Conservation (phyloP, 306 rosid genomes). For the Pyrus pyrifolia region DNA sequence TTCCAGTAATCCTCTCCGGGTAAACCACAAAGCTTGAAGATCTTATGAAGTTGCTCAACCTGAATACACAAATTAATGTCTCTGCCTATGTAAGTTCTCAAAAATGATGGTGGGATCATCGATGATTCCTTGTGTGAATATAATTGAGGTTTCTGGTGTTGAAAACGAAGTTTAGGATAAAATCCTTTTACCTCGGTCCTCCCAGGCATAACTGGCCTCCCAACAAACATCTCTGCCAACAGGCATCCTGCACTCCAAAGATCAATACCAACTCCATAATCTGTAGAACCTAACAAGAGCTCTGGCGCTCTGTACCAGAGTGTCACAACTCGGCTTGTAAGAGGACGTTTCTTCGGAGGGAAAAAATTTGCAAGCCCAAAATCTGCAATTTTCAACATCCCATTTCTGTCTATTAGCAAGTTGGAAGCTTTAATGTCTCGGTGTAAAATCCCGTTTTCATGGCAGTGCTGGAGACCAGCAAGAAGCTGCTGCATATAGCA, state of each 20-base stretch:
- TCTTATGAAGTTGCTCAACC: slow-evolving; percentile 80
- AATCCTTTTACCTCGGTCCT: slow-evolving; percentile 58
- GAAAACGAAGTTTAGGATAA: not conserved
- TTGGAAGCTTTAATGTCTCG: slow-evolving; percentile 70
- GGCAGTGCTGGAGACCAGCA: slow-evolving; percentile 65
- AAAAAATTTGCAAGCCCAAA: slow-evolving; percentile 67
- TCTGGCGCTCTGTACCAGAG: slow-evolving; percentile 93
- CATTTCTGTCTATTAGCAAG: slow-evolving; percentile 60
- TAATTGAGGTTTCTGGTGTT: not conserved
- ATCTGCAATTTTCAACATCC: slow-evolving; percentile 70
- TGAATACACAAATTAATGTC: slow-evolving; percentile 14
- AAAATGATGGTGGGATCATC: not conserved
- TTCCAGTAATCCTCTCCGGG: slow-evolving; percentile 64
- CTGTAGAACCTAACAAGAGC: slow-evolving; percentile 70
- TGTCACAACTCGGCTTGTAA: slow-evolving; percentile 74
- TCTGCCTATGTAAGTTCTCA: not conserved
- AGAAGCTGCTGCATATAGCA: slow-evolving; percentile 74
- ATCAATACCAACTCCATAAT: slow-evolving; percentile 73
- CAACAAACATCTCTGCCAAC: slow-evolving; percentile 60
- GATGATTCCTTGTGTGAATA: not conserved
- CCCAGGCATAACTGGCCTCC: slow-evolving; percentile 68
- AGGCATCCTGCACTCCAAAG: slow-evolving; percentile 88
- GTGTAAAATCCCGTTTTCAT: slow-evolving; percentile 58
- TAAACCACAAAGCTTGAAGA: slow-evolving; percentile 77
- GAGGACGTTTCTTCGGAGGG: slow-evolving; percentile 33